phyloP scores from a whole-genome alignment of 129 eudicot genomes.

The Gnaphalium uliginosum region DNA sequence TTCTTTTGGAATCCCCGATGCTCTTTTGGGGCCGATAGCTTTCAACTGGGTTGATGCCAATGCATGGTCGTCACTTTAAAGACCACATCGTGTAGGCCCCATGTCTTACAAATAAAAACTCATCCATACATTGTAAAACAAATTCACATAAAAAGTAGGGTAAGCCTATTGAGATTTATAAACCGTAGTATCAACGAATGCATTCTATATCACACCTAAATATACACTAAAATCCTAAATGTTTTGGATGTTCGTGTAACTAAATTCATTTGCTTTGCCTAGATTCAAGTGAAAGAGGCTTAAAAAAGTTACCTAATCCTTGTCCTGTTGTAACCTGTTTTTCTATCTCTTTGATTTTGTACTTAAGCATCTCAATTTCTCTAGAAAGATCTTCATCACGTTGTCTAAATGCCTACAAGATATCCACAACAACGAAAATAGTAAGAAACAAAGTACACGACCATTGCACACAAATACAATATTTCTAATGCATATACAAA shows the following conservation, averaged over 20 bases:
- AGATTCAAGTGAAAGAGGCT: constrained; percentile 28
- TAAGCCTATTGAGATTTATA: neutral
- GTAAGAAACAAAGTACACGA: neutral
- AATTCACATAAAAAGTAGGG: neutral
- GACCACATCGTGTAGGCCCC: neutral
- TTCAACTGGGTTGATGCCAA: constrained; percentile 93
- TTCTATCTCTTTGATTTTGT: constrained; percentile 50
- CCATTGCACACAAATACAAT: neutral
- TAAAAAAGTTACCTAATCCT: constrained; percentile 40
- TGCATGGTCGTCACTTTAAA: constrained; percentile 55
- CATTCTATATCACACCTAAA: constrained; percentile 5
- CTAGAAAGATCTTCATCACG: constrained; percentile 63
- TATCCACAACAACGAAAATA: neutral
- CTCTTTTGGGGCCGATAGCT: constrained; percentile 86
- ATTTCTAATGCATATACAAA: neutral
- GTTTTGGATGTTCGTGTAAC: neutral
- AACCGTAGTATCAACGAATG: neutral
- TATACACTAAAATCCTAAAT: neutral
- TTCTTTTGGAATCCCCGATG: constrained; percentile 95
- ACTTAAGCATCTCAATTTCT: constrained; percentile 64
- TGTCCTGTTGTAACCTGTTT: constrained; percentile 39
- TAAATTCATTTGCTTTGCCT: constrained; percentile 17
- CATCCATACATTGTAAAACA: neutral
- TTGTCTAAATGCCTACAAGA: constrained; percentile 52
- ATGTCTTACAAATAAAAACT: neutral